phyloP scores from a whole-genome alignment of 2,329 filamentous ascomycete species.

The Zasmidium cellare region DNA sequence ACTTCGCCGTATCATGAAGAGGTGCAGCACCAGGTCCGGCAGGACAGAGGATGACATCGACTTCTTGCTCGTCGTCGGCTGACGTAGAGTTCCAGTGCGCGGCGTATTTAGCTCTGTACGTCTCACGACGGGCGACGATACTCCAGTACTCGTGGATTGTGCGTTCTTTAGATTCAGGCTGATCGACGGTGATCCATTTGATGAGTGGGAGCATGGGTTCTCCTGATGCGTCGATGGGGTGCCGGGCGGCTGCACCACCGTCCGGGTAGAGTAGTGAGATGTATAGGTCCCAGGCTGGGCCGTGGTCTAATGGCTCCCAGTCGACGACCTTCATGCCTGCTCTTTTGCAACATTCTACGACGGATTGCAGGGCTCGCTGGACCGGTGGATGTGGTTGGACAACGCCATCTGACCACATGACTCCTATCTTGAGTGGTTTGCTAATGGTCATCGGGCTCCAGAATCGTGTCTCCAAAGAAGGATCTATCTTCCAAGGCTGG shows the following conservation, averaged over 20 bases:
- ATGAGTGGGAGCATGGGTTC: slow-evolving; percentile 61
- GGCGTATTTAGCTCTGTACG: slow-evolving; percentile 59
- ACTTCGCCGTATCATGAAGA: slow-evolving; percentile 52
- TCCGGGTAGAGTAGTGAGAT: slow-evolving; percentile 33
- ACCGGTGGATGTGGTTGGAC: slow-evolving; percentile 60
- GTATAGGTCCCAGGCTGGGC: slow-evolving; percentile 40
- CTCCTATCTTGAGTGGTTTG: slow-evolving; percentile 52
- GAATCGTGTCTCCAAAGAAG: slow-evolving; percentile 61
- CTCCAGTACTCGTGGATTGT: slow-evolving; percentile 55
- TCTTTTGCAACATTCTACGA: slow-evolving; percentile 48
- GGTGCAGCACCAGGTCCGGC: slow-evolving; percentile 54
- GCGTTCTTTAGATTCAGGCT: slow-evolving; percentile 40
- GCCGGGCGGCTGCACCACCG: slow-evolving; percentile 50
- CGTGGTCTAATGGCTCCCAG: slow-evolving; percentile 54
- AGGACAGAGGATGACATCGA: slow-evolving; percentile 58
- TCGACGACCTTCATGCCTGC: slow-evolving; percentile 59
- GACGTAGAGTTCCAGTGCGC: slow-evolving; percentile 64
- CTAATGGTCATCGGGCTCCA: slow-evolving; percentile 54
- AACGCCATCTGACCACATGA: slow-evolving; percentile 54
- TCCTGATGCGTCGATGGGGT: slow-evolving; percentile 47
- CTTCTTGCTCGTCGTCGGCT: slow-evolving; percentile 43
- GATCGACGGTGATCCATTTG: slow-evolving; percentile 56
- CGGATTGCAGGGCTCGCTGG: slow-evolving; percentile 52
- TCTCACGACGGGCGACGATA: slow-evolving; percentile 59
- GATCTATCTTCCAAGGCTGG: slow-evolving; percentile 67